Evolutionary conservation across 192 early-diverging fungal genomes (phyloP), one percentile per base, ranked within the genome.

Genomic region (Entomortierella lignicola): DNA sequence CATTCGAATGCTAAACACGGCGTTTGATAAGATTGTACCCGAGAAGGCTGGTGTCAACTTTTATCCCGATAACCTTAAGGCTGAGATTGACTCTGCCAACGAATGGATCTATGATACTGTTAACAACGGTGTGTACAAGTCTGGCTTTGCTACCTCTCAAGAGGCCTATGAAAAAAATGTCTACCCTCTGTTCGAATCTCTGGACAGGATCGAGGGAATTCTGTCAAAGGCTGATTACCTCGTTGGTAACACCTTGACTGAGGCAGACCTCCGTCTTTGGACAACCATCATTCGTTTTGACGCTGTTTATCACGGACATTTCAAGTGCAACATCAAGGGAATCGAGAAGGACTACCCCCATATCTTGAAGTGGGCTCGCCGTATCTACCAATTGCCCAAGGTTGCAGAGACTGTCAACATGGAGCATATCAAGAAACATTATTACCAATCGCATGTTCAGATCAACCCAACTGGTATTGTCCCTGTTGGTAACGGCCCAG

Each of bases 51-150:
- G 83, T 10, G 59, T 93, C 39, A 89, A 88, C 37, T 95, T 88
- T 59, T 99, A 99, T 75, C 98, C 98, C 0, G 87, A 91, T 50
- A 62, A 89, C 32, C 86, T 96, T 63, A 84, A 83, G 25, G 39
- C 59, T 13, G 85, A 94, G 60, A 98, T 99, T 70, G 98, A 99
- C 69, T 88, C 83, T 13, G 63, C 92, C 31, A 99, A 99, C 82
- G 86, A 85, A 52, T 98, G 95, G 95, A 81, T 99, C 58, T 99
- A 99, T 74, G 91, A 97, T 73, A 89, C 88, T 0, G 89, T 99
- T 70, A 99, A 99, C 83, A 98, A 98, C 70, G 98, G 98, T 26
- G 96, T 98, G 7, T 97, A 97, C 86, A 96, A 97, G 74, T 80
- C 88, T 48, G 97, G 97, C 0, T 97, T 99, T 77, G 97, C 97